Evolutionary conservation across 169 alveolate species (phyloP), one percentile per base, ranked within the genome.

Genomic region (Eimeria praecox): DNA sequence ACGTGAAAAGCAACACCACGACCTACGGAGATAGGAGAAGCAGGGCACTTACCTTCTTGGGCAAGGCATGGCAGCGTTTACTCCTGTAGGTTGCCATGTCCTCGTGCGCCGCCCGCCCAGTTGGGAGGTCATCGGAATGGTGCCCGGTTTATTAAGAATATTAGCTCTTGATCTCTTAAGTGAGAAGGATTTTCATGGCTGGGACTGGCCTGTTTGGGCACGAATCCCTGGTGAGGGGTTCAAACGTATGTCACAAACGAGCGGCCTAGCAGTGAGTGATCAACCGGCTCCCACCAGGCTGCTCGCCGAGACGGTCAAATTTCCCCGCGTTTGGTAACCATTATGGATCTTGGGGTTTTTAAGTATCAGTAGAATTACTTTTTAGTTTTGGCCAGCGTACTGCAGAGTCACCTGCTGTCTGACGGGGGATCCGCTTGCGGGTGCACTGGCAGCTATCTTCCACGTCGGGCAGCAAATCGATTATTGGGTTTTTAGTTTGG

Each of bases 361-460:
- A 18, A 59, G 20, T 22, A 59, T 59, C 20, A 69, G 9, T 33
- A 12, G 14, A 24, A 35, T 3, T 69, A 6, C 10, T 35, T 73
- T 73, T 40, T 38, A 18, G 14, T 10, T 73, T 73, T 73, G 33
- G 30, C 49, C 54, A 6, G 20, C 6, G 14, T 62, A 3, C 14
- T 38, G 54, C 5, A 33, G 83, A 20, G 35, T 8, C 14, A n/a
- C 46, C 44, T 59, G 20, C 22, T 9, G 35, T 40, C 30, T 16
- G 14, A 38, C 30, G 33, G 30, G 49, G 33, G 38, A 30, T 73
- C n/a, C 54, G 49, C 54, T 38, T 8, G 52, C 52, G n/a, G 83
- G 83, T 73, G 49, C 83, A 73, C 14, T 35, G 35, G n/a, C 52
- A 73, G 52, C 49, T 35, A 33, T 73, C 83, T 73, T 73, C 49